Conservation (phyloP, 371 early-diverging fungal genomes). For the Mortierella sp. region DNA sequence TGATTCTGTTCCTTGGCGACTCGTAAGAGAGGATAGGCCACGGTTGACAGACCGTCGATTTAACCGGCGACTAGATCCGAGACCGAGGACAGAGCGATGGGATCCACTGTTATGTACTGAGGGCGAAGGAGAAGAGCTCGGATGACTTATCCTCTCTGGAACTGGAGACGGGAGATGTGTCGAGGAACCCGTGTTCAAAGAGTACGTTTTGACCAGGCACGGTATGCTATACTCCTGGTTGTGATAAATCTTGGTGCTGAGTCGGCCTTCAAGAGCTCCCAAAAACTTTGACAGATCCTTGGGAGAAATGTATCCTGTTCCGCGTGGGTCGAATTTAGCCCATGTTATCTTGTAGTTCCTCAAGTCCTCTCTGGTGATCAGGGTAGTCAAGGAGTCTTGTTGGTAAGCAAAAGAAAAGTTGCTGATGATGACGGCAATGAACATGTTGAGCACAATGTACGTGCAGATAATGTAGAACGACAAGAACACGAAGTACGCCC, state of each 20-base stretch:
- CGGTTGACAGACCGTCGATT: constrained; percentile 18
- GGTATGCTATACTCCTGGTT: constrained; percentile 50
- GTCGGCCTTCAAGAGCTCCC: constrained; percentile 57
- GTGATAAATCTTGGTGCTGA: constrained; percentile 58
- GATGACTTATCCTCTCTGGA: not conserved
- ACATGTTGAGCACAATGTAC: constrained; percentile 63
- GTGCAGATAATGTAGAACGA: constrained; percentile 65
- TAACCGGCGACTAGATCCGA: constrained; percentile 13
- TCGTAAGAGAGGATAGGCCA: constrained; percentile 11
- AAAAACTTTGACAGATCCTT: constrained; percentile 58
- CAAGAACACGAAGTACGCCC: constrained; percentile 57
- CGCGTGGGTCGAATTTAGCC: constrained; percentile 59
- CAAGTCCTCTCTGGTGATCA: constrained; percentile 63
- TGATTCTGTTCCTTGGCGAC: not conserved
- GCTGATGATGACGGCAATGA: constrained; percentile 67
- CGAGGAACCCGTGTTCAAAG: not conserved
- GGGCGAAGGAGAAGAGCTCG: constrained; percentile 12
- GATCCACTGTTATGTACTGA: constrained; percentile 7
- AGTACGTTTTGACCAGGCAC: constrained; percentile 42
- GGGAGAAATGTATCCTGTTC: constrained; percentile 60
- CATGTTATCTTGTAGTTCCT: constrained; percentile 64
- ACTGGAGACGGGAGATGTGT: not conserved
- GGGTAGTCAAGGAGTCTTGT: constrained; percentile 58
- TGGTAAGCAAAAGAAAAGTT: constrained; percentile 68
- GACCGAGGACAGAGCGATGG: constrained; percentile 5